Evolutionary conservation across 1,284 basidiomycete species (phyloP), one percentile per base, ranked within the genome.

Genomic region (Xanthoconium separans): DNA sequence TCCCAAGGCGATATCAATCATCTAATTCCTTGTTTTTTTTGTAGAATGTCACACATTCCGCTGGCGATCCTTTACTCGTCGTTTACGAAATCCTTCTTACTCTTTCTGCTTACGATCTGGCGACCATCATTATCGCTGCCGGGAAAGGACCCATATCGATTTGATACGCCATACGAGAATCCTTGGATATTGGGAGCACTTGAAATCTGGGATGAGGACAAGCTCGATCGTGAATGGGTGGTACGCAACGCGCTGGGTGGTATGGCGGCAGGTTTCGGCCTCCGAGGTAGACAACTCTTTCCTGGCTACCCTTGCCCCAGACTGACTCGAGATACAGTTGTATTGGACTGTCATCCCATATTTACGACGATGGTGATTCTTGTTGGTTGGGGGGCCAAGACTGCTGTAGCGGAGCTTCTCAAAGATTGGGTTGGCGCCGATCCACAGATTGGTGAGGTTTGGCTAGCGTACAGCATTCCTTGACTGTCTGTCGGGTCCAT

Each of bases 61-160:
- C 77, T 95, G 16, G 87, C 88, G 4, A 75, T 95, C 5, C 78
- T 95, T 57, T 95, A 94, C 67, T 93, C 93, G 1, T 93, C 93
- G 2, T 74, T 95, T 34, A 88, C 90, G 2, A 95, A 95, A 60
- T 79, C 93, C 10, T 88, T 95, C 66, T 80, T 96, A 5, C 82
- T 95, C 22, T 84, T 92, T 58, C 75, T 92, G 16, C 80, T 96
- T 16, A 84, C 90, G 0, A 85, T 96, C 57, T 96, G 93, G 93
- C 80, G 80, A 29, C 83, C 86, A 8, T 77, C 79, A 4, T 44
- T 56, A 4, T 59, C 57, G 20, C 33, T 61, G 8, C 65, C 66
- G 16, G 69, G 54, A 34, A 55, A 66, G 44, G 56, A 55, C 11
- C 60, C 60, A 16, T 61, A 65, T 57, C 60, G 49, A 16, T 69